phyloP scores from a whole-genome alignment of 2,329 filamentous ascomycete genomes.

The Aspergillus nomiae region DNA sequence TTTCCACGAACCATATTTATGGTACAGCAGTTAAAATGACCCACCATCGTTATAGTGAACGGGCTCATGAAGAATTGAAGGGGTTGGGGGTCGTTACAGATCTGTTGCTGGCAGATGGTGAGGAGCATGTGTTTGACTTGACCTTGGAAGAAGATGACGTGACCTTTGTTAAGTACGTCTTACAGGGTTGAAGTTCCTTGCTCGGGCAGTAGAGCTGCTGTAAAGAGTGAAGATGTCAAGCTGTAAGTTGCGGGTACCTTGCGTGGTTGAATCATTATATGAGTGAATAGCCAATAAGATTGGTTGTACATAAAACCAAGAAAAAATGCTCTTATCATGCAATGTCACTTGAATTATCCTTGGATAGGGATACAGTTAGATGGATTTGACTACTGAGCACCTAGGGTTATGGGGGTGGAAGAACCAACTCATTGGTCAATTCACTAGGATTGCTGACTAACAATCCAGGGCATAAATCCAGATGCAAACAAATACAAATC shows the following conservation, averaged over 20 bases:
- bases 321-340: no score
- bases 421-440: not conserved
- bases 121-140: not conserved
- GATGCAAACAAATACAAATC: not conserved
- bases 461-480: not conserved
- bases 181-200: not conserved
- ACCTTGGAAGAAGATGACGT: not conserved
- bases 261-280: not conserved
- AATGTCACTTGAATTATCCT: no score
- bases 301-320: no score
- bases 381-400: no score
- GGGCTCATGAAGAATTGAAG: not conserved
- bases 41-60: not conserved
- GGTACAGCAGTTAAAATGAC: not conserved
- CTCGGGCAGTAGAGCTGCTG: not conserved
- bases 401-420: not conserved
- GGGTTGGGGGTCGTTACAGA: not conserved
- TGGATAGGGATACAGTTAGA: no score
- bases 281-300: no score
- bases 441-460: not conserved
- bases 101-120: not conserved
- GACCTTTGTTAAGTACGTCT: not conserved
- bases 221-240: not conserved
- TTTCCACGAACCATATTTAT: not conserved
- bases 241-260: not conserved